phyloP scores from a whole-genome alignment of 2,329 filamentous ascomycete genomes.

The Seiridium unicorne region DNA sequence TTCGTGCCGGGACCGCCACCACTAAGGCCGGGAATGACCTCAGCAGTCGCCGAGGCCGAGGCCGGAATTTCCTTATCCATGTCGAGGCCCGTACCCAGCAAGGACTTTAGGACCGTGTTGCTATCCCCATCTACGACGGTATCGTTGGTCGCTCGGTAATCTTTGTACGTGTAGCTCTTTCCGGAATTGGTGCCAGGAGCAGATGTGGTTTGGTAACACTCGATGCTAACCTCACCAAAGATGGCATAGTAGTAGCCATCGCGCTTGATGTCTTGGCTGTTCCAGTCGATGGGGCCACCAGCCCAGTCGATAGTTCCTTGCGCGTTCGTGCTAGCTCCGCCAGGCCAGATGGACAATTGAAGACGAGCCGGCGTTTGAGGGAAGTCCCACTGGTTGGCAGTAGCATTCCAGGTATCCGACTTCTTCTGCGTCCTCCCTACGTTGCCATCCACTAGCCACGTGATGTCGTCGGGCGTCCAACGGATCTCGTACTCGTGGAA shows the following conservation, averaged over 20 bases:
- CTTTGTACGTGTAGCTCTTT: conserved; percentile 74
- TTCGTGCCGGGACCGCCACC: conserved; percentile 29
- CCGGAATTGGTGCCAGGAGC: conserved; percentile 67
- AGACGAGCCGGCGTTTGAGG: conserved; percentile 90
- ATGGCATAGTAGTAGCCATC: conserved; percentile 87
- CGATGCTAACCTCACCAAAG: conserved; percentile 73
- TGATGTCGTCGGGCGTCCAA: conserved; percentile 84
- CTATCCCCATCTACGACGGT: conserved; percentile 76
- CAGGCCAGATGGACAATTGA: conserved; percentile 95
- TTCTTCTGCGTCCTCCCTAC: conserved; percentile 72
- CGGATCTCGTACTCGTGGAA: conserved; percentile 91
- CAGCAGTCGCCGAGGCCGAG: conserved; percentile 22
- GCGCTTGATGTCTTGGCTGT: conserved; percentile 73
- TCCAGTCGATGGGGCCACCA: conserved; percentile 87
- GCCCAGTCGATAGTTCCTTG: conserved; percentile 89
- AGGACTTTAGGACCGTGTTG: conserved; percentile 72
- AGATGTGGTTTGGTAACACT: conserved; percentile 72
- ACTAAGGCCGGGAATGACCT: conserved; percentile 27
- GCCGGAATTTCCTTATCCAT: conserved; percentile 47
- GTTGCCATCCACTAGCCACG: conserved; percentile 84
- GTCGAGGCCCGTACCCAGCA: conserved; percentile 78
- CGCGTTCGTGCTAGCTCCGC: conserved; percentile 74
- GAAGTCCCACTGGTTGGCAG: conserved; percentile 77
- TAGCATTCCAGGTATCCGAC: conserved; percentile 81
- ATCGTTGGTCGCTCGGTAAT: conserved; percentile 65